Evolutionary conservation across 1,139 yeast genomes (phyloP).

Genomic region (Meyerozyma smithsonii): DNA sequence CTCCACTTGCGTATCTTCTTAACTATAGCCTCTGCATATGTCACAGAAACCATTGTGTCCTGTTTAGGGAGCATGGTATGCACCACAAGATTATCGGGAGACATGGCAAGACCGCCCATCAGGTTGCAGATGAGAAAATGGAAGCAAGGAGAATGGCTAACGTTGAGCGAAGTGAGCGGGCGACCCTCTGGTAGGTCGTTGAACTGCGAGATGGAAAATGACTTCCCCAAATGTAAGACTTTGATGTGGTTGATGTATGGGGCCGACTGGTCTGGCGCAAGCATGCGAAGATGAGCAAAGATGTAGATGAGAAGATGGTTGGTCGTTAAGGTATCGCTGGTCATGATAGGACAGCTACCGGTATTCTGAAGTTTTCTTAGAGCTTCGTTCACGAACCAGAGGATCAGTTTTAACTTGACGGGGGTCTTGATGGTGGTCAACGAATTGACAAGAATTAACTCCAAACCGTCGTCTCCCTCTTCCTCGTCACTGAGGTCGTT

Average conservation of each 20-base stretch:
- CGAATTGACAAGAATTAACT: constrained; percentile 10
- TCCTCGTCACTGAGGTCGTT: constrained; percentile 7
- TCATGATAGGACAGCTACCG: neutral
- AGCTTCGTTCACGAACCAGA: constrained; percentile 1
- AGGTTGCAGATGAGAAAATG: neutral
- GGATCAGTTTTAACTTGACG: constrained; percentile 6
- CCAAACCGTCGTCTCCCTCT: neutral
- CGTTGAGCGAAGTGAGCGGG: neutral
- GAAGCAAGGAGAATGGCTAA: constrained; percentile 1
- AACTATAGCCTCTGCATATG: neutral
- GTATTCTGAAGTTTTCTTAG: constrained; percentile 4
- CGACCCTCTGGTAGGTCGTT: constrained; percentile 7
- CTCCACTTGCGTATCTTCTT: neutral
- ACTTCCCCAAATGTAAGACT: constrained; percentile 18
- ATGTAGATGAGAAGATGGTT: constrained; percentile 20
- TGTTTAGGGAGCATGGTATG: neutral
- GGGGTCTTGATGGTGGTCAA: constrained; percentile 4
- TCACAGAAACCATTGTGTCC: neutral
- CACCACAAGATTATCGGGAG: neutral
- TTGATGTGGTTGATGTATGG: constrained; percentile 13
- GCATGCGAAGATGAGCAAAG: constrained; percentile 7
- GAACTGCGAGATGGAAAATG: constrained; percentile 11
- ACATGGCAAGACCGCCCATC: neutral
- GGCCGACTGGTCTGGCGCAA: constrained; percentile 7
- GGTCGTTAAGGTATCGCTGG: constrained; percentile 10